Conservation (phyloP, 306 rosid genomes). For the Inga laurina region DNA sequence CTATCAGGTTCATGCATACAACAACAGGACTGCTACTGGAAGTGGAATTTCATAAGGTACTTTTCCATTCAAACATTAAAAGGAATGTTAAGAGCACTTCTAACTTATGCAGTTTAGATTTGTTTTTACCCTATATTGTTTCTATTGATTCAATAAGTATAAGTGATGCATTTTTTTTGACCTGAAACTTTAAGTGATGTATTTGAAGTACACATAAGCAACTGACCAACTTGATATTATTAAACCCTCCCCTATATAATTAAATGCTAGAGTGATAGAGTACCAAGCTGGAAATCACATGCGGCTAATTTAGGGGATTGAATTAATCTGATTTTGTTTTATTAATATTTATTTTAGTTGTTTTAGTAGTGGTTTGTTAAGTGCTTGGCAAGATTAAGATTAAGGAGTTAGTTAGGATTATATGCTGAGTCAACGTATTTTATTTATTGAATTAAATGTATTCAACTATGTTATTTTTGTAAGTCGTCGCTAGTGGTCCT, state of each 20-base stretch:
- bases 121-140: conserved; percentile 5
- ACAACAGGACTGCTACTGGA: conserved; percentile 3
- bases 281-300: too few relatives aligned
- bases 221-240: conserved; percentile 17
- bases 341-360: too few relatives aligned
- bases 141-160: conserved; percentile 1
- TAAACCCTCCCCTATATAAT: conserved; percentile 6
- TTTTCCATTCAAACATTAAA: neutral
- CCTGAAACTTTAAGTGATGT: conserved; percentile 1
- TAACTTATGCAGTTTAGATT: conserved; percentile 13
- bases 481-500: too few relatives aligned
- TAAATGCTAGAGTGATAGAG: neutral
- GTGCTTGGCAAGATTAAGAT: too few relatives aligned
- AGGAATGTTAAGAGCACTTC: conserved; percentile 18
- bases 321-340: too few relatives aligned
- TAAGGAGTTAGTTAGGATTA: too few relatives aligned
- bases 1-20: neutral
- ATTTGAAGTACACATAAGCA: conserved; percentile 3
- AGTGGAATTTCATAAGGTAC: neutral
- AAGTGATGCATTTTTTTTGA: neutral
- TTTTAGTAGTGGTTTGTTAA: too few relatives aligned
- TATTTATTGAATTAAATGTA: too few relatives aligned
- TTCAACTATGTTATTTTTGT: too few relatives aligned
- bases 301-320: too few relatives aligned
- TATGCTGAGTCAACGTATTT: too few relatives aligned